These are phyloP conservation scores for Stromatinia cepivora DNA, from an alignment of 2,329 filamentous ascomycete species.

Conservation along the genomic window DNA sequence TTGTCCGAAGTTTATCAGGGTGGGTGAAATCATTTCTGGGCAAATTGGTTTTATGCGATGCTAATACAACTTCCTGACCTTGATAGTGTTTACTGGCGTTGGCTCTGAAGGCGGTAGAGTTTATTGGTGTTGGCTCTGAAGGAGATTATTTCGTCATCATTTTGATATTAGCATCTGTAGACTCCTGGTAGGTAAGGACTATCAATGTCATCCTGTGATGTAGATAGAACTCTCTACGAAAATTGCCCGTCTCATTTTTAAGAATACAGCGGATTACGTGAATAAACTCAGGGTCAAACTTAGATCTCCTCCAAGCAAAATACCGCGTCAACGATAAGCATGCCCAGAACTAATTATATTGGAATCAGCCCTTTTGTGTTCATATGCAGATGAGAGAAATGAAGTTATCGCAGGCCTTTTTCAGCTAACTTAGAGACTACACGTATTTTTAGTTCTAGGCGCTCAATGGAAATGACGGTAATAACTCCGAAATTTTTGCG, in stretches of 20 bases:
- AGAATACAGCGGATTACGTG: background rate
- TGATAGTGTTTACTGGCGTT: no score
- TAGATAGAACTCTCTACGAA: background rate
- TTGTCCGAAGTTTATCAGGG: slow-evolving; percentile 15
- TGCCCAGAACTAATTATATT: slow-evolving; percentile 2
- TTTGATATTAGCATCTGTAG: background rate
- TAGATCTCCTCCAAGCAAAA: background rate
- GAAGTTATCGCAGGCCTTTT: slow-evolving; percentile 1
- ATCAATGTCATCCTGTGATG: background rate
- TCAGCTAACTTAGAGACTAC: background rate
- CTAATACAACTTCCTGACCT: background rate
- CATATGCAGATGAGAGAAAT: background rate
- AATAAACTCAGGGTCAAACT: background rate
- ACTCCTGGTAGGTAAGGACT: background rate
- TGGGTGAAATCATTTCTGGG: background rate
- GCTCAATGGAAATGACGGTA: background rate
- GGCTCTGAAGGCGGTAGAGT: background rate
- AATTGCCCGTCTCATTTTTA: background rate
- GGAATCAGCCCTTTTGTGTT: slow-evolving; percentile 1
- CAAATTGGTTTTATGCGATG: background rate
- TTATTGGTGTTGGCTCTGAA: background rate
- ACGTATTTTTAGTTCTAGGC: background rate
- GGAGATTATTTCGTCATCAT: background rate
- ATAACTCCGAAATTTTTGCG: slow-evolving; percentile 10
- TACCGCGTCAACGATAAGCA: slow-evolving; percentile 6